Evolutionary conservation across 768 basidiomycete species (phyloP), one percentile per base, ranked within the genome.

Genomic region (Phylloporus rhodoxanthus): DNA sequence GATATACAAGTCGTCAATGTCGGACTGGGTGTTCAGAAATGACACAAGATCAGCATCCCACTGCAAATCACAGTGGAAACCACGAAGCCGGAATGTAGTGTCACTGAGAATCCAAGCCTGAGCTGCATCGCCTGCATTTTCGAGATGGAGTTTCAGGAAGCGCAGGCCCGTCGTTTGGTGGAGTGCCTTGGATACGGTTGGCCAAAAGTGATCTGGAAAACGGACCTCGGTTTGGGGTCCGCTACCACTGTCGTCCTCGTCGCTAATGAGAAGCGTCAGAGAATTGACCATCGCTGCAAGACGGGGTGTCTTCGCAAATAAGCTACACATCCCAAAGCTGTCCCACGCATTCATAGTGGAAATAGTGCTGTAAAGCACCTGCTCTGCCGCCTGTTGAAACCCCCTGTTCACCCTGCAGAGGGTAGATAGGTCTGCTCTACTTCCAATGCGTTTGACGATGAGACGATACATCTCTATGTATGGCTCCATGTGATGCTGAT

Each of bases 31-130:
- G 38, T 52, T 70, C 46, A 57, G 51, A 47, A 60, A 66, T 29
- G 69, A 60, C 37, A 78, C 68, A 28, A 86, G 78, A 52, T 74
- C 58, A 14, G 54, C 50, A 57, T 84, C 81, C 84, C 84, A 86
- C 52, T 76, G 72, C 37, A 86, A 71, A 60, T 85, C 84, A 59
- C 81, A 84, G 54, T 80, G 78, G 51, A 86, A 82, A 15, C 70
- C 72, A 29, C 68, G 74, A n/a, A 86, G 78, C 28, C 68, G 76
- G 56, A 85, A 85, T 1, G 66, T 62, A 50, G 73, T 75, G 2
- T 62, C 66, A 4, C 65, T 44, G 8, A 74, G 63, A 38, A 73
- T 66, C 73, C 73, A 73, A 1, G 73, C 66, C 11, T 62, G 58
- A 19, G 63, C 60, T 21, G 53, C 29, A 15, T 70, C 61, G 15